A percentile compares a stretch with the other conserved stretches of the same genome.
phyloP scores from a whole-genome alignment of 139 green algal genomes.

The Chlamydomonas sp. region DNA sequence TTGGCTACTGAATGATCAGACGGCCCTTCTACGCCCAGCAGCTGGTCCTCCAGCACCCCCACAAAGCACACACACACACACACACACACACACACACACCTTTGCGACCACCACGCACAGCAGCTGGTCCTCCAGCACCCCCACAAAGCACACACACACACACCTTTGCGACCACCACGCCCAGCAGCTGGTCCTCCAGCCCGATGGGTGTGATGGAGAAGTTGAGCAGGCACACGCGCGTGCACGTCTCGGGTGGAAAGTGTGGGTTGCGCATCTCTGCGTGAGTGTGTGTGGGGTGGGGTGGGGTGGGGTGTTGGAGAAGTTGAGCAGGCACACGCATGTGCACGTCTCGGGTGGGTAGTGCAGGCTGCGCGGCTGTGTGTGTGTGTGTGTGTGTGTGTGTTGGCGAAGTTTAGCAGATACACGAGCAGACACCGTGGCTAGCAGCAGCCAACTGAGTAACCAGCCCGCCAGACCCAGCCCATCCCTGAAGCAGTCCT shows the following conservation, averaged over 20 bases:
- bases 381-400: too few relatives aligned
- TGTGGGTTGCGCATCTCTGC: slow-evolving; percentile 64
- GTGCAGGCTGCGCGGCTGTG: slow-evolving; percentile 76
- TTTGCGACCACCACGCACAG: slow-evolving; percentile 29
- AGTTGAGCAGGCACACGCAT: slow-evolving; percentile 56
- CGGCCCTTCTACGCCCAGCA: slow-evolving; percentile 36
- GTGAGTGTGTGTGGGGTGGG: too few relatives aligned
- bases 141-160: too few relatives aligned
- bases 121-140: slow-evolving; percentile 64
- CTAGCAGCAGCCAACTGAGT: too few relatives aligned
- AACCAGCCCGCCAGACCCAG: too few relatives aligned
- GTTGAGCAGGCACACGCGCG: slow-evolving; percentile 62
- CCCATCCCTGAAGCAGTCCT: too few relatives aligned
- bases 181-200: slow-evolving; percentile 69
- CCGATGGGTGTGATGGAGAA: slow-evolving; percentile 71
- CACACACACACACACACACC: slow-evolving; percentile 30
- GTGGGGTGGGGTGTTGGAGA: slow-evolving; percentile 73
- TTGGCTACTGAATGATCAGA: slow-evolving; percentile 55
- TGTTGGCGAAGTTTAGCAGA: too few relatives aligned
- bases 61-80: slow-evolving; percentile 22
- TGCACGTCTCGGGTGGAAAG: slow-evolving; percentile 59
- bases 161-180: slow-evolving; percentile 52
- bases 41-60: slow-evolving; percentile 67
- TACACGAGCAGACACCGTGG: too few relatives aligned
- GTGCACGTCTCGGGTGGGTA: slow-evolving; percentile 55